A percentile compares a stretch with the other conserved stretches of the same genome.
Evolutionary conservation across 163 green algal genomes (phyloP).

Genomic region (Chlamydomonas reinhardtii): DNA sequence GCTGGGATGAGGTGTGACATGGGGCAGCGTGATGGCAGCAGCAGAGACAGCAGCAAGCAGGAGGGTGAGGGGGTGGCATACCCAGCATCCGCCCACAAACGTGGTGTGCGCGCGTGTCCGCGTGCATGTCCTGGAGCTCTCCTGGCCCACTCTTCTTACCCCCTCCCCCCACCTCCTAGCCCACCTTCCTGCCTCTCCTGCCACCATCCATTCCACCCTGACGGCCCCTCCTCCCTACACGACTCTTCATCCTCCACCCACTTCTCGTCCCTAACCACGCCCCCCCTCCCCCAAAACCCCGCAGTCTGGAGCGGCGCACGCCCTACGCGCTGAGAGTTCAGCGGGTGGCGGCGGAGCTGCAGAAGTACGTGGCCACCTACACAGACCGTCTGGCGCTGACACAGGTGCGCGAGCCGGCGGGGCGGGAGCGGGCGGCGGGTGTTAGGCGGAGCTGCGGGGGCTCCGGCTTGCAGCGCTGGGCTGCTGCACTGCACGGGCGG

Average conservation of each 20-base stretch:
- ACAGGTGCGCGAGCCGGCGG: constrained; percentile 24
- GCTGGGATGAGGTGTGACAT: not conserved
- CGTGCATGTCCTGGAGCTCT: too few species aligned
- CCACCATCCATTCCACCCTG: too few species aligned
- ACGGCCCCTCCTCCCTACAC: not conserved
- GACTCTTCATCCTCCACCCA: too few species aligned
- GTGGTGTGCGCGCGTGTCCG: too few species aligned
- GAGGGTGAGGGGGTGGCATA: not conserved
- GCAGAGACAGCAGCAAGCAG: not conserved
- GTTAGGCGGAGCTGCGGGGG: too few species aligned
- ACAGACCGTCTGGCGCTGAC: constrained; percentile 26
- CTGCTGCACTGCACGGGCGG: too few species aligned
- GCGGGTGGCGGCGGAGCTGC: constrained; percentile 42
- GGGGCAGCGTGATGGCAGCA: not conserved
- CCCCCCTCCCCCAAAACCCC: too few species aligned
- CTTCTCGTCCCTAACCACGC: not conserved
- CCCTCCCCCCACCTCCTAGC: too few species aligned
- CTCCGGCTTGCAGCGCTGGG: too few species aligned
- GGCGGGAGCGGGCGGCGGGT: not conserved
- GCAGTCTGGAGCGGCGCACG: constrained; percentile 20
- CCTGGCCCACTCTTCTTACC: too few species aligned
- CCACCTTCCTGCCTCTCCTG: too few species aligned
- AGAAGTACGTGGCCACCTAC: constrained; percentile 15
- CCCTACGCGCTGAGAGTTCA: constrained; percentile 20
- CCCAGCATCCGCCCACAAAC: too few species aligned